These are phyloP conservation scores for Pythium vanterpoolii DNA, from an alignment of 352 stramenopile genomes.

Conservation along the genomic window DNA sequence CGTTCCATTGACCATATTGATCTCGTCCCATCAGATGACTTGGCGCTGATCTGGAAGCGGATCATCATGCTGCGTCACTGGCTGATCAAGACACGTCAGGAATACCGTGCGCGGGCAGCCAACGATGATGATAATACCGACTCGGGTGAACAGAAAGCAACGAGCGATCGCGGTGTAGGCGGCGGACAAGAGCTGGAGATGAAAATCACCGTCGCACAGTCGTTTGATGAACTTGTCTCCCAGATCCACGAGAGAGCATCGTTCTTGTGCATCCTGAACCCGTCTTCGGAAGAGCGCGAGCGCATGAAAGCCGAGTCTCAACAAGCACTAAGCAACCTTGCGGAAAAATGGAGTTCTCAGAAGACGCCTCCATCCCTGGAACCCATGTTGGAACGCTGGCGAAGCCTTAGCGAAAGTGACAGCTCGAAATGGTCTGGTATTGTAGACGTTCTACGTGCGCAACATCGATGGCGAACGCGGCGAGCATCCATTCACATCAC, in stretches of 20 bases:
- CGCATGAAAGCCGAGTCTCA: conserved; percentile 66
- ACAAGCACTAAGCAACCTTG: conserved; percentile 71
- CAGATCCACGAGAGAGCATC: conserved; percentile 67
- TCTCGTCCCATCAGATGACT: conserved; percentile 67
- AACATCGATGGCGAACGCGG: conserved; percentile 59
- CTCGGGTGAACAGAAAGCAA: too few relatives aligned
- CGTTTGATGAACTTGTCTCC: conserved; percentile 62
- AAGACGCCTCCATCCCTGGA: conserved; percentile 80
- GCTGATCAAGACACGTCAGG: conserved; percentile 79
- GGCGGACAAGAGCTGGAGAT: conserved; percentile 47
- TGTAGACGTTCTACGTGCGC: conserved; percentile 75
- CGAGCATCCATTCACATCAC: conserved; percentile 39
- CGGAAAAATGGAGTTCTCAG: conserved; percentile 83
- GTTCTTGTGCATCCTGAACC: conserved; percentile 75
- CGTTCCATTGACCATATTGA: conserved; percentile 44
- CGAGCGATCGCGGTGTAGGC: background rate
- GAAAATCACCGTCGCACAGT: conserved; percentile 53
- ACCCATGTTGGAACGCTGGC: conserved; percentile 86
- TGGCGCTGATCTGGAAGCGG: conserved; percentile 72
- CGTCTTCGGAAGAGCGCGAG: conserved; percentile 66
- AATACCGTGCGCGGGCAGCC: conserved; percentile 61
- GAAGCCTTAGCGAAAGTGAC: conserved; percentile 66
- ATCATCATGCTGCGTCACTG: conserved; percentile 81
- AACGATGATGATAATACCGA: conserved; percentile 29
- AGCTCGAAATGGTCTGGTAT: conserved; percentile 86